Conservation (phyloP, 2,329 filamentous ascomycete species). For the Hypoxylon sp. region DNA sequence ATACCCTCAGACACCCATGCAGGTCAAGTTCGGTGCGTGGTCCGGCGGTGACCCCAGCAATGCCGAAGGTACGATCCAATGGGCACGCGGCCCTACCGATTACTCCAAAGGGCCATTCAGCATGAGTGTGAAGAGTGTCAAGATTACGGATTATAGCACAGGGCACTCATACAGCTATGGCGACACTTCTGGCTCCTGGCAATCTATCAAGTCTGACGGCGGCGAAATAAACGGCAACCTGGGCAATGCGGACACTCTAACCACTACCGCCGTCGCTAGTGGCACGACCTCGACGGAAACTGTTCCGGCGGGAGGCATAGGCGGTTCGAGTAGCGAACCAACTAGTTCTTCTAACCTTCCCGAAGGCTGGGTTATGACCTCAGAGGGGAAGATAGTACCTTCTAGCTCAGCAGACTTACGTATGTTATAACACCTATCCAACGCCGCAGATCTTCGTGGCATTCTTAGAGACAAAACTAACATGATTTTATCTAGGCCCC, state of each 20-base stretch:
- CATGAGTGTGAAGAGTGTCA: constrained; percentile 84
- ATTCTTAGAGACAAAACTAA: constrained; percentile 40
- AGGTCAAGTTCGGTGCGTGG: constrained; percentile 93
- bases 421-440: constrained; percentile 44
- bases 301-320: constrained; percentile 79
- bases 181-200: constrained; percentile 82
- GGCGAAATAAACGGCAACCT: constrained; percentile 81
- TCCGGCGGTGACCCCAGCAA: constrained; percentile 90
- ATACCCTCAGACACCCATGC: constrained; percentile 97
- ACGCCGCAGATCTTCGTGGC: neutral
- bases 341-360: constrained; percentile 72
- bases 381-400: constrained; percentile 83
- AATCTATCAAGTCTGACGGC: constrained; percentile 84
- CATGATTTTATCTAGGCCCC: constrained; percentile 50
- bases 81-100: constrained; percentile 89
- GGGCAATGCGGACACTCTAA: constrained; percentile 66
- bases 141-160: constrained; percentile 92
- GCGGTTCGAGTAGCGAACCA: constrained; percentile 67
- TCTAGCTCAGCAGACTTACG: constrained; percentile 74
- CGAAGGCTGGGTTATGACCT: constrained; percentile 84
- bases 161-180: constrained; percentile 87
- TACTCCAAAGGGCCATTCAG: constrained; percentile 86
- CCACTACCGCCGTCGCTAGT: constrained; percentile 71
- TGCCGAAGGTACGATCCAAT: constrained; percentile 84
- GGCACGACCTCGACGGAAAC: constrained; percentile 74